Base-by-base conservation (phyloP, 306 rosid genomes). In the Prunus mongolica region DNA sequence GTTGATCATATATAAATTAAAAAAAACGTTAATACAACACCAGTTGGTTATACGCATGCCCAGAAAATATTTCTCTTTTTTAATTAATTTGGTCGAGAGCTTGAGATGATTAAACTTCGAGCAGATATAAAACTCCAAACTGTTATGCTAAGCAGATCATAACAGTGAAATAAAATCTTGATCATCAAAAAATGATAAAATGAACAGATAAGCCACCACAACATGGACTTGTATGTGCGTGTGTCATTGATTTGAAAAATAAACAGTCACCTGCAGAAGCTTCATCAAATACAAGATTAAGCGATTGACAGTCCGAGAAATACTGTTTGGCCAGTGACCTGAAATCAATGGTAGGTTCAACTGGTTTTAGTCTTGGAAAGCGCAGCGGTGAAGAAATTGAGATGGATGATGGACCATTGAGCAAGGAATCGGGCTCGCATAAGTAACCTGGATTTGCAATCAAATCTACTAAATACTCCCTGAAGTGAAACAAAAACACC, bases 391-490 rank as follows among this genome's bases (percentile, higher is more conserved):
- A 96, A 83, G 93, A 93, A 86, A 96, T 87, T 81, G 88, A 88
- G 87, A 96, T 91, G 91, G 99, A 91, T 69, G 98, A 93, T 78
- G 99, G 99, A 75, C 99, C 99, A 71, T 96, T 96, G 87, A 92
- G 91, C 89, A 93, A 73, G 81, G 99, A 96, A 91, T 93, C 91
- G 50, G 98, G 99, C 86, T 86, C 96, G n/a, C 84, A 82, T 77
- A 96, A 86, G 83, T 60, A 22, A 80, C 99, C 99, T 76, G 99
- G 99, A 73, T 82, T 86, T 83, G 88, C 96, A 81, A 96, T 85
- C 79, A 96, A 91, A 87, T 96, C 99, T 52, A 96, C 93, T 67
- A 89, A 82, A 84, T 86, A 89, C 86, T 96, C 99, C 93, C 99
- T 96, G 88, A 54, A 86, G 81, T 75, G 20, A 76, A 63, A 45